A percentile compares a stretch with the other conserved stretches of the same genome.
These are phyloP conservation scores for Euryodendron excelsum DNA, from an alignment of 148 eudicot genomes.

Conservation along the genomic window DNA sequence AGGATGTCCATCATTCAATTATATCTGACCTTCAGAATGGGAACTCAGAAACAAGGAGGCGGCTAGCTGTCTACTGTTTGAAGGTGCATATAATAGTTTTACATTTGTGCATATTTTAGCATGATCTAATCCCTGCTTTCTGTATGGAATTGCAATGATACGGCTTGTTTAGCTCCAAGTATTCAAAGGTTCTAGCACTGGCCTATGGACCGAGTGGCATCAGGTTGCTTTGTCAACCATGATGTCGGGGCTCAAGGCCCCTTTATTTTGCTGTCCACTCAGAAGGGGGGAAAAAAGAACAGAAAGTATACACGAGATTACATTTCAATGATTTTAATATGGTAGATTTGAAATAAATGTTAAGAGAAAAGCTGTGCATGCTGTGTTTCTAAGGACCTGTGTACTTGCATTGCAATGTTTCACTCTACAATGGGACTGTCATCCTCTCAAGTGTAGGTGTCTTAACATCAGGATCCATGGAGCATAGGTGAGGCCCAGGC, in stretches of 20 bases:
- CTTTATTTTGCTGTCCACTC: neutral
- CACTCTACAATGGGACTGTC: no score
- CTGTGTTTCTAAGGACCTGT: neutral
- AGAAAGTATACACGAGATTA: no score
- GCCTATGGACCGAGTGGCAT: neutral
- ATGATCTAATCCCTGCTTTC: neutral
- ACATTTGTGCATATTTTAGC: conserved; percentile 7
- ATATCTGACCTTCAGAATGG: conserved; percentile 99
- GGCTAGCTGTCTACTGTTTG: conserved; percentile 96
- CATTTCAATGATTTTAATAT: neutral
- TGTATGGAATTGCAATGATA: neutral
- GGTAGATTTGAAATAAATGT: neutral
- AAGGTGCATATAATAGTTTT: conserved; percentile 49
- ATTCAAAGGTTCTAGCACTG: neutral
- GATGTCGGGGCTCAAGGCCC: neutral
- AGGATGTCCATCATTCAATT: conserved; percentile 99
- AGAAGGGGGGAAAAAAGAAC: neutral
- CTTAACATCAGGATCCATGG: neutral
- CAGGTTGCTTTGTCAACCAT: neutral
- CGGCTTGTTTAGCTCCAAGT: neutral
- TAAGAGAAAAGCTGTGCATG: neutral
- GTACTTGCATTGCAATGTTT: neutral
- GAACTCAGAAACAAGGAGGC: conserved; percentile 91
- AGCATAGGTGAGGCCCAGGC: no score
- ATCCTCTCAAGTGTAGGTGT: neutral